Evolutionary conservation across 345 rosid genomes (phyloP).

Genomic region (Carallia brachiata): DNA sequence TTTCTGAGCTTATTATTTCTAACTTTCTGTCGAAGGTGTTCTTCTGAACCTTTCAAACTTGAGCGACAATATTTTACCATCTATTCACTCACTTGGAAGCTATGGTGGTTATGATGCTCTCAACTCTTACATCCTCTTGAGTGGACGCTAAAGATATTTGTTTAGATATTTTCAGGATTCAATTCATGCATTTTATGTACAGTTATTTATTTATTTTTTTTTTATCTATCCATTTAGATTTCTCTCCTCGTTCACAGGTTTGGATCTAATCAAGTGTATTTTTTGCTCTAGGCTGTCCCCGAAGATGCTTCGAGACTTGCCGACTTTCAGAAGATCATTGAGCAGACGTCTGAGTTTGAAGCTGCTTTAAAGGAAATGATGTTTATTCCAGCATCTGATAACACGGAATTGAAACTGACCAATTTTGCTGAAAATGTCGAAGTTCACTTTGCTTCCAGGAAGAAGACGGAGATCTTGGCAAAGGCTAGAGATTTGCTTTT

Average conservation of each 20-base stretch:
- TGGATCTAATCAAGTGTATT: background rate
- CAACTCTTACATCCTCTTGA: background rate
- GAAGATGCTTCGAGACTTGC: constrained; percentile 89
- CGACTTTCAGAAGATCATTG: constrained; percentile 74
- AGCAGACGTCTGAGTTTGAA: constrained; percentile 73
- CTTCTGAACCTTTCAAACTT: constrained; percentile 2
- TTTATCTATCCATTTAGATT: background rate
- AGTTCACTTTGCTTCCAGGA: constrained; percentile 91
- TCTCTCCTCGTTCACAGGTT: background rate
- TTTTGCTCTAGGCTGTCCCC: constrained; percentile 74
- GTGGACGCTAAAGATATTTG: background rate
- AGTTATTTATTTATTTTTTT: background rate
- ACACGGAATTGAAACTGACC: constrained; percentile 66
- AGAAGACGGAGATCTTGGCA: constrained; percentile 77
- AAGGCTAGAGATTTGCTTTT: constrained; percentile 83
- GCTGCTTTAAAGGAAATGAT: constrained; percentile 53
- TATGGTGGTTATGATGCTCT: background rate
- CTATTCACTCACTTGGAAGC: background rate
- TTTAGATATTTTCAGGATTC: background rate
- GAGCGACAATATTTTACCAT: background rate
- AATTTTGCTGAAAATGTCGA: constrained; percentile 82
- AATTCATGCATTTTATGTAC: background rate
- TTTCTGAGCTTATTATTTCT: constrained; percentile 77
- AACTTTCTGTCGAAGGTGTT: constrained; percentile 90
- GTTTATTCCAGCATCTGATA: constrained; percentile 69